Evolutionary conservation across 257 asterid genomes (phyloP), one percentile per base, ranked within the genome.

Genomic region (Perilla frutescens): DNA sequence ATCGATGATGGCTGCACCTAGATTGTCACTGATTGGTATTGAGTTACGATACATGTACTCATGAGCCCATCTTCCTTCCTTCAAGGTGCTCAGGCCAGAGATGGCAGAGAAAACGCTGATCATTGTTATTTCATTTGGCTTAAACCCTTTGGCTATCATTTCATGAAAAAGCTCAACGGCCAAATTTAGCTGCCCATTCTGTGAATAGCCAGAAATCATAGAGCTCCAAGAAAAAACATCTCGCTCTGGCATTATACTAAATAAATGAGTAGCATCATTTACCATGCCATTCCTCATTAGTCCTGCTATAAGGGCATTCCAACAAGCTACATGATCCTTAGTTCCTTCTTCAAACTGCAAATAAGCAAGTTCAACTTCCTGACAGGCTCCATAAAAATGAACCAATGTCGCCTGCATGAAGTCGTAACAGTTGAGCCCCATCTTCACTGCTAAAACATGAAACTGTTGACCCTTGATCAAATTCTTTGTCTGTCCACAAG

Each of bases 201-300:
- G 98, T 20, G 98, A 82, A 63, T 85, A 91, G 72, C 99, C 98
- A 13, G 98, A 85, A 48, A 94, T 90, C 96, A 94, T 88, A 8
- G 97, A 85, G 81, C 97, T 94, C 97, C 97, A 94, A 1, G 98
- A 86, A 85, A 91, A 94, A 81, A 94, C 74, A 78, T 94, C 98
- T 63, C 84, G 80, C 70, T 88, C 90, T 5, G 97, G 96, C 96
- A 94, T 94, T 68, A 63, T 81, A 70, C 79, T 48, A 32, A 94
- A 91, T 60, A 88, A 77, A 70, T 15, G 57, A 58, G 81, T 81
- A 39, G 98, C 96, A 14, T 86, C 90, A 59, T 86, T 77, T 55
- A 87, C 80, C 90, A 77, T 73, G 62, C 89, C 85, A 37, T 85
- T 89, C 81, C 88, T 85, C 72, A 82, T 72, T 14, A 90, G 84